Percentiles rank a stretch among this genome's conserved stretches.
Evolutionary conservation across 768 basidiomycete species (phyloP).

Genomic region (Lactarius hengduanensis): DNA sequence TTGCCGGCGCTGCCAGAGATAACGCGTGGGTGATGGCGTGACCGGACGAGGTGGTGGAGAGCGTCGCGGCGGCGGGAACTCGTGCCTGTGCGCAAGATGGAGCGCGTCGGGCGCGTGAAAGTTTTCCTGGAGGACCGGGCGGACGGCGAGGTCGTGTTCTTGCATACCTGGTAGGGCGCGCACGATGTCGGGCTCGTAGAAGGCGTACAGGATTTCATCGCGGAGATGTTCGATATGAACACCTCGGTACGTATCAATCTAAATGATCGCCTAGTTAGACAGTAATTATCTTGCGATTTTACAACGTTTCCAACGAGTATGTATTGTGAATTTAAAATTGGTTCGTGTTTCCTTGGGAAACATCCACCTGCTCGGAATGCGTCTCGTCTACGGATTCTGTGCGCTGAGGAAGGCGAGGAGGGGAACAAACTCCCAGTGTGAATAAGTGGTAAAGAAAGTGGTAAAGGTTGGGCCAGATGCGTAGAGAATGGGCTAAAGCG

Average conservation of each 20-base stretch:
- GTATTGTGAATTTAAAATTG: too few relatives aligned
- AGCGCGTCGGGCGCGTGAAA: slow-evolving; percentile 51
- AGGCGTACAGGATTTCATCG: slow-evolving; percentile 63
- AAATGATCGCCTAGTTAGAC: not conserved
- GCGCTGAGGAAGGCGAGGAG: too few relatives aligned
- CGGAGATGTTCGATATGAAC: slow-evolving; percentile 32
- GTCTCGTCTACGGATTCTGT: too few relatives aligned
- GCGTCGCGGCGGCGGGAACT: slow-evolving; percentile 40
- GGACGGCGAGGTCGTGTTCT: slow-evolving; percentile 48
- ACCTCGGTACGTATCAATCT: not conserved
- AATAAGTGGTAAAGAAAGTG: too few relatives aligned
- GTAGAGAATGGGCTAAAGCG: too few relatives aligned
- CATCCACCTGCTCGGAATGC: too few relatives aligned
- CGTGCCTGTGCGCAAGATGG: slow-evolving; percentile 38
- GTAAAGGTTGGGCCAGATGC: too few relatives aligned
- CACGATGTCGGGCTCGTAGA: slow-evolving; percentile 64
- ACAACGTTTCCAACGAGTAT: too few relatives aligned
- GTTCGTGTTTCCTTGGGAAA: too few relatives aligned
- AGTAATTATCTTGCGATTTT: not conserved
- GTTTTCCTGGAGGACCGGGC: slow-evolving; percentile 46
- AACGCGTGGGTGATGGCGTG: slow-evolving; percentile 29
- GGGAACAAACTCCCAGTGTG: too few relatives aligned
- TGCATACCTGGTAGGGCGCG: slow-evolving; percentile 56
- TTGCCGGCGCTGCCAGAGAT: slow-evolving; percentile 46
- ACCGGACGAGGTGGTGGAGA: slow-evolving; percentile 44